These are phyloP conservation scores for Haemoproteus tartakovskyi DNA, from an alignment of 169 alveolate genomes.

Conservation along the genomic window DNA sequence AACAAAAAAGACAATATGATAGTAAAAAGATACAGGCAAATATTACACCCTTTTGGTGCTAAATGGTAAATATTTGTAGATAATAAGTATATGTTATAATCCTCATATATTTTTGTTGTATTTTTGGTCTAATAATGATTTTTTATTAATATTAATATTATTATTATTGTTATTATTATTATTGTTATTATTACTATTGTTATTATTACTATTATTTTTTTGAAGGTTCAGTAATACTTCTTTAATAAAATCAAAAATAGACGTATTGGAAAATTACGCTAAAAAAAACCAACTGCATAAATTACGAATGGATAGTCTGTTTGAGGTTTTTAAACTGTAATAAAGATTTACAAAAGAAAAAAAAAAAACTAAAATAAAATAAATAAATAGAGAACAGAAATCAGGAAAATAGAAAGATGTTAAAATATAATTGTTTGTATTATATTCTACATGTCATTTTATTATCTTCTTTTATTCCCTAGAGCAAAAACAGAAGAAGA, in stretches of 20 bases:
- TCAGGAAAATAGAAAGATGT: background rate
- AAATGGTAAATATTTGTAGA: too few relatives aligned
- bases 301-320: slow-evolving; percentile 33
- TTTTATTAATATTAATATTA: too few relatives aligned
- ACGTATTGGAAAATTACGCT: slow-evolving; percentile 50
- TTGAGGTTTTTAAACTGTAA: slow-evolving; percentile 64
- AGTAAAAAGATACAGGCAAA: too few relatives aligned
- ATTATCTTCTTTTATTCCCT: background rate
- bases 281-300: slow-evolving; percentile 60
- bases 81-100: too few relatives aligned
- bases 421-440: too few relatives aligned
- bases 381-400: background rate
- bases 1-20: too few relatives aligned
- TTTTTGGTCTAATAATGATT: too few relatives aligned
- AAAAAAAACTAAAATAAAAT: background rate
- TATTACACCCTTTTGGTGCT: too few relatives aligned
- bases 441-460: too few relatives aligned
- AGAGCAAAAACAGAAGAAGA: slow-evolving; percentile 66
- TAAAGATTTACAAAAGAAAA: too few relatives aligned
- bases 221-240: slow-evolving; percentile 60
- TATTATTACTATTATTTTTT: background rate
- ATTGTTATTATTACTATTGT: background rate
- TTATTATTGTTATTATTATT: too few relatives aligned
- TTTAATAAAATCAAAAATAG: slow-evolving; percentile 59
- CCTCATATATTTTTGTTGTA: too few relatives aligned